Conservation (phyloP, 1,284 basidiomycete genomes). For the Phellinidium pouzarii region DNA sequence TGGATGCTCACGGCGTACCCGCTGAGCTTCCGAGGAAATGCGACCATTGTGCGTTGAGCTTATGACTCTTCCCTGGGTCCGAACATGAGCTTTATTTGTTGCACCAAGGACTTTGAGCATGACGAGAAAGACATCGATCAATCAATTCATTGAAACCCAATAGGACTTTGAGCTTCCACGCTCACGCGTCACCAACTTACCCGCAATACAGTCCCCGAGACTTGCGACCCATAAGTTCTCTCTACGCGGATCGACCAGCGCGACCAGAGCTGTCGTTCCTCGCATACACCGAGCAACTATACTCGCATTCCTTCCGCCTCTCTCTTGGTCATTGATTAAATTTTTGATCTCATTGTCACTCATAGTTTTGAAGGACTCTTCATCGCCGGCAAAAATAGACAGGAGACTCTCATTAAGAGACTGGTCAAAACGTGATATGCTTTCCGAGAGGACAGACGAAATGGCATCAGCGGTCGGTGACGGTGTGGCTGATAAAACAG, state of each 20-base stretch:
- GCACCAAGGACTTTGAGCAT: conserved; percentile 24
- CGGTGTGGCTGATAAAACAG: neutral
- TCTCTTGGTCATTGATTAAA: conserved; percentile 30
- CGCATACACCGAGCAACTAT: conserved; percentile 30
- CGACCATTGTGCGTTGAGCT: conserved; percentile 30
- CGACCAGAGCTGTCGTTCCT: conserved; percentile 31
- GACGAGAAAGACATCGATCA: neutral
- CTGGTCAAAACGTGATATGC: conserved; percentile 46
- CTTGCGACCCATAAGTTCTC: conserved; percentile 32
- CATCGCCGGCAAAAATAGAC: conserved; percentile 27
- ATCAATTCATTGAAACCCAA: neutral
- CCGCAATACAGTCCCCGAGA: conserved; percentile 32
- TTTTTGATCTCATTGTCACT: conserved; percentile 32
- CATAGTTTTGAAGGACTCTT: conserved; percentile 22
- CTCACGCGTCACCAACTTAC: conserved; percentile 20
- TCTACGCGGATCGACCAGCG: conserved; percentile 26
- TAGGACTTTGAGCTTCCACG: neutral
- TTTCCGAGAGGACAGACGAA: conserved; percentile 44
- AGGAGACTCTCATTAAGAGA: conserved; percentile 27
- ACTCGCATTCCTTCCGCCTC: conserved; percentile 35
- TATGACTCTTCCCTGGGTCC: conserved; percentile 18
- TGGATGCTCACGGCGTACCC: conserved; percentile 29
- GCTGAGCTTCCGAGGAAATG: conserved; percentile 25
- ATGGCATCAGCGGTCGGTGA: conserved; percentile 35
- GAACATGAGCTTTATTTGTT: conserved; percentile 24